phyloP scores from a whole-genome alignment of 805 yeast genomes.

The Yarrowia deformans region DNA sequence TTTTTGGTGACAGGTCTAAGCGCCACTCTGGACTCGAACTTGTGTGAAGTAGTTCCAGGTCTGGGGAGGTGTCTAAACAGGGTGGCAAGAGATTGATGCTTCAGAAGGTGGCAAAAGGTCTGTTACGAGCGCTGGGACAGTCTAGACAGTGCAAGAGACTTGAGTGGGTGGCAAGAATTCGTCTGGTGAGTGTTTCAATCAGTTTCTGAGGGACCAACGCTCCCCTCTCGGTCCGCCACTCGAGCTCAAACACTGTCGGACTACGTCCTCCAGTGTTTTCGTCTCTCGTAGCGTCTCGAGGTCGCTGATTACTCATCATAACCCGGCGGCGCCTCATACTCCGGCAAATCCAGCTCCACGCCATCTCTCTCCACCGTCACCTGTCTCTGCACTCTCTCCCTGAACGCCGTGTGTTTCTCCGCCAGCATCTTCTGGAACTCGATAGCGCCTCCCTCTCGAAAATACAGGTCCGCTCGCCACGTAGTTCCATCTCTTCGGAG shows the following conservation, averaged over 20 bases:
- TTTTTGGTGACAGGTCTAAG: no score
- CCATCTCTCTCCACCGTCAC: not conserved
- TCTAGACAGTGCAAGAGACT: no score
- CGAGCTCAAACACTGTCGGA: not conserved
- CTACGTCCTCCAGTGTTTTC: not conserved
- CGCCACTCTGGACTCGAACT: no score
- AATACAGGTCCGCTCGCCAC: slow-evolving; percentile 12
- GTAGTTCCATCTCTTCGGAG: slow-evolving; percentile 26
- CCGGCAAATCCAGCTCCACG: not conserved
- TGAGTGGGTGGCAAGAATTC: no score
- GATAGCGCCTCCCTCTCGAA: slow-evolving; percentile 29
- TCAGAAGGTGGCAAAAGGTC: no score
- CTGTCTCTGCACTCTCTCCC: slow-evolving; percentile 25
- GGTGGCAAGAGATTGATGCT: no score
- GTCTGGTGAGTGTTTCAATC: no score
- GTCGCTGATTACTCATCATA: not conserved
- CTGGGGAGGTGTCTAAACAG: no score
- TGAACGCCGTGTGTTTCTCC: not conserved
- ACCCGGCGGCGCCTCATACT: slow-evolving; percentile 11
- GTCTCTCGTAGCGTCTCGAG: not conserved
- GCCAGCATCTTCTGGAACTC: slow-evolving; percentile 35
- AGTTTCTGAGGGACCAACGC: not conserved
- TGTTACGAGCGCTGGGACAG: no score
- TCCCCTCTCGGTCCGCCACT: not conserved
- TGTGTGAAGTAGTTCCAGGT: no score